Evolutionary conservation across 257 asterid genomes (phyloP).

Genomic region (Datura wrightii): DNA sequence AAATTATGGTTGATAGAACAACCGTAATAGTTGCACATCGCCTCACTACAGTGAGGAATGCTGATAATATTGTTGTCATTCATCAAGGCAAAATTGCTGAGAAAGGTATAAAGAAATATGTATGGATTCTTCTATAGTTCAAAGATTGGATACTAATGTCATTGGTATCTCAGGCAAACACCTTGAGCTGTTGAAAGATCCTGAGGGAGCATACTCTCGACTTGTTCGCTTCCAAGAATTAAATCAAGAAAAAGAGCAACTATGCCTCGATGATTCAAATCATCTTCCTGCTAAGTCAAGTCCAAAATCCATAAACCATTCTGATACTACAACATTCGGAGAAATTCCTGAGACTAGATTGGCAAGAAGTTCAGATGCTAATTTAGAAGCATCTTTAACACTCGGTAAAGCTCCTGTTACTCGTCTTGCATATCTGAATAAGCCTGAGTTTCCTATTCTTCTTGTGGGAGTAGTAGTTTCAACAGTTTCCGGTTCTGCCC

Average conservation of each 20-base stretch:
- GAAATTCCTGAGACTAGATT: conserved; percentile 34
- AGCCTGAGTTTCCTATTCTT: conserved; percentile 64
- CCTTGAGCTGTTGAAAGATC: conserved; percentile 49
- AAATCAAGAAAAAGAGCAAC: conserved; percentile 28
- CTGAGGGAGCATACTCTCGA: conserved; percentile 55
- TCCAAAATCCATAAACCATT: neutral
- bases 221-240: conserved; percentile 51
- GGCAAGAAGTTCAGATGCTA: conserved; percentile 16
- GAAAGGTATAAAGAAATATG: conserved; percentile 51
- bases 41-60: conserved; percentile 68
- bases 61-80: conserved; percentile 66
- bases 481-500: conserved; percentile 56
- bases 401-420: conserved; percentile 49
- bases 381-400: conserved; percentile 41
- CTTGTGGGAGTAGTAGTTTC: conserved; percentile 56
- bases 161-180: conserved; percentile 47
- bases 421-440: conserved; percentile 63
- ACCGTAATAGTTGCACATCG: conserved; percentile 77
- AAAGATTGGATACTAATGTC: neutral
- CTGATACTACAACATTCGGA: neutral
- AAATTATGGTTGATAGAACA: conserved; percentile 68
- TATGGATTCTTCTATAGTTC: neutral
- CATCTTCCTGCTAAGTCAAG: neutral
- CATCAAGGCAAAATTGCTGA: conserved; percentile 69
- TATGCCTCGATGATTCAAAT: conserved; percentile 1